A percentile compares a stretch with the other conserved stretches of the same genome.
Evolutionary conservation across 306 rosid species (phyloP).

Genomic region (Prinsepia uniflora): DNA sequence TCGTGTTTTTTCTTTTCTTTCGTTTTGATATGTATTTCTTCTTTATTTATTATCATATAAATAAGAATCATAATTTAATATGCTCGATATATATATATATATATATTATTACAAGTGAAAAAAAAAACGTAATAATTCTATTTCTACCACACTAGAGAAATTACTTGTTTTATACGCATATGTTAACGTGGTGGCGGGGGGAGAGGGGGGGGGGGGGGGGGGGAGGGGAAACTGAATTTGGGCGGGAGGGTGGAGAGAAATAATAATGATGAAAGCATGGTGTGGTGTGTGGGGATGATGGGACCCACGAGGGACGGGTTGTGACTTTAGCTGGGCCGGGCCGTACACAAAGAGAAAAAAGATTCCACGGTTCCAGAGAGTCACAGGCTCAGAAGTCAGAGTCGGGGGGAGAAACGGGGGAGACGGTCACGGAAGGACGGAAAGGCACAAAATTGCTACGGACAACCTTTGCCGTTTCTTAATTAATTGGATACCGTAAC

Average conservation of each 20-base stretch:
- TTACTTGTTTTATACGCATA: too few relatives aligned
- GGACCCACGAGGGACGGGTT: not conserved
- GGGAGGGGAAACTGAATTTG: not conserved
- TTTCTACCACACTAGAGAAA: too few relatives aligned
- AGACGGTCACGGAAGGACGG: not conserved
- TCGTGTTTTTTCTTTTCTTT: too few relatives aligned
- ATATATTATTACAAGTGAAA: too few relatives aligned
- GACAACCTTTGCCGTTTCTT: constrained; percentile 35
- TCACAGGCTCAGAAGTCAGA: too few relatives aligned
- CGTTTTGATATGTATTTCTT: too few relatives aligned
- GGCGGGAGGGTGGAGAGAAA: not conserved
- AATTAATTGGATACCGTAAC: constrained; percentile 21
- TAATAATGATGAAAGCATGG: not conserved
- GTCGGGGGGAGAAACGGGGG: not conserved
- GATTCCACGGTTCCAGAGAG: not conserved
- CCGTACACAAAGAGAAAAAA: not conserved
- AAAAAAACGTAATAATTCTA: too few relatives aligned
- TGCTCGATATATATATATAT: too few relatives aligned
- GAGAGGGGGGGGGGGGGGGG: too few relatives aligned
- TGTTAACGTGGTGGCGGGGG: too few relatives aligned
- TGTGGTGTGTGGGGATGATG: not conserved
- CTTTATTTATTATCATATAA: too few relatives aligned
- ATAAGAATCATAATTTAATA: too few relatives aligned
- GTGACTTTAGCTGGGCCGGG: not conserved
- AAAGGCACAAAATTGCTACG: not conserved